phyloP scores from a whole-genome alignment of 441 rosid genomes.

The Codiaeum variegatum region DNA sequence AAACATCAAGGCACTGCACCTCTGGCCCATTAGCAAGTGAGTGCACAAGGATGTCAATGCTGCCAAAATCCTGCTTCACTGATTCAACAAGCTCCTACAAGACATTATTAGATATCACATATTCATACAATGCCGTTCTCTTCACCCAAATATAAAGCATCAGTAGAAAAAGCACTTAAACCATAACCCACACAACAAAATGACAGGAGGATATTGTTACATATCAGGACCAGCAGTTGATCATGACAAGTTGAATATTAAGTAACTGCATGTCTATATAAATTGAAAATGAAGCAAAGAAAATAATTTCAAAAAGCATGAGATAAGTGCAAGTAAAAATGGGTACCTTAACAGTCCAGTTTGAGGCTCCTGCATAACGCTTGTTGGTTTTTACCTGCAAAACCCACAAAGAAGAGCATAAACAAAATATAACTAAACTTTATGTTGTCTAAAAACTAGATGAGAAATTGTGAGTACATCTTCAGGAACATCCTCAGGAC shows the following conservation, averaged over 20 bases:
- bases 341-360: conserved; percentile 28
- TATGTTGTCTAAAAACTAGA: background rate
- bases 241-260: background rate
- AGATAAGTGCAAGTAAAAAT: background rate
- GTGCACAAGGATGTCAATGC: conserved; percentile 92
- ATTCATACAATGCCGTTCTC: background rate
- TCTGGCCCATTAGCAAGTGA: conserved; percentile 99
- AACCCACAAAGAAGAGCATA: conserved; percentile 1
- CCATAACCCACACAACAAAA: background rate
- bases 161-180: background rate
- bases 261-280: background rate
- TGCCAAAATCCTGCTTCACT: conserved; percentile 85
- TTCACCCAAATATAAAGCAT: background rate
- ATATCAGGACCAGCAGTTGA: background rate
- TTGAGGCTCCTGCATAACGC: conserved; percentile 27
- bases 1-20: conserved; percentile 34
- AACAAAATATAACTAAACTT: background rate
- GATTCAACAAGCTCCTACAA: conserved; percentile 86
- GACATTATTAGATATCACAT: background rate
- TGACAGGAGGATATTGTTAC: background rate
- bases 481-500: conserved; percentile 78
- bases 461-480: conserved; percentile 44
- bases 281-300: background rate
- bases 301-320: background rate
- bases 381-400: conserved; percentile 28